A percentile compares a stretch with the other conserved stretches of the same genome.
Conservation (phyloP, 495 filamentous ascomycete genomes). For the Pyrenopolyporus hunteri region DNA sequence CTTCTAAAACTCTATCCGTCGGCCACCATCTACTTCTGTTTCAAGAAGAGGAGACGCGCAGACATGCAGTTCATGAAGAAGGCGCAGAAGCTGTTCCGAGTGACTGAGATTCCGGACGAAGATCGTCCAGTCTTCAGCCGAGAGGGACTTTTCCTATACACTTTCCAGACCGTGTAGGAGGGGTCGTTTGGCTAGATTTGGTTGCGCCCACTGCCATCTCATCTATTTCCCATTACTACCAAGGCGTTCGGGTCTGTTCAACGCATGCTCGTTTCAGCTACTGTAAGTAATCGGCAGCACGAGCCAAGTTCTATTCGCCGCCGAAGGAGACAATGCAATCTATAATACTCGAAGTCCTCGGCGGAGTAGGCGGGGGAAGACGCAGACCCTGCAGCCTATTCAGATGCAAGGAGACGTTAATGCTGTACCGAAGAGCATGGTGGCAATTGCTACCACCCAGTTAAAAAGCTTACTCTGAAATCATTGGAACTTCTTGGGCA, state of each 20-base stretch:
- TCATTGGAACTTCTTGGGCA: background rate
- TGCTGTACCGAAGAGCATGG: background rate
- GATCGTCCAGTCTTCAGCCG: constrained; percentile 63
- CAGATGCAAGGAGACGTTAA: background rate
- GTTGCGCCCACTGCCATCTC: background rate
- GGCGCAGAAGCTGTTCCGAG: constrained; percentile 66
- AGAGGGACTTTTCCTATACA: constrained; percentile 69
- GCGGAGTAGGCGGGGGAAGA: constrained; percentile 12
- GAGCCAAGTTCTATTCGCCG: background rate
- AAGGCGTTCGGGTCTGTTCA: background rate
- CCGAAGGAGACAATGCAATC: background rate
- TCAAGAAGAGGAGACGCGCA: constrained; percentile 82
- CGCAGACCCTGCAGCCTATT: constrained; percentile 8
- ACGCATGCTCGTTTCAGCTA: background rate
- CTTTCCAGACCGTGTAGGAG: constrained; percentile 46
- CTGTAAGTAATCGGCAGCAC: background rate
- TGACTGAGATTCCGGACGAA: constrained; percentile 69
- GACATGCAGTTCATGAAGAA: constrained; percentile 75
- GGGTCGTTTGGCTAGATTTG: too few species aligned
- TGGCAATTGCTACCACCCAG: background rate
- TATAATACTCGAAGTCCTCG: background rate
- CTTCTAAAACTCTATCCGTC: constrained; percentile 59
- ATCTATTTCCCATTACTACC: background rate
- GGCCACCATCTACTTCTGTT: constrained; percentile 89
- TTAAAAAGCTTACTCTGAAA: constrained; percentile 3